These are phyloP conservation scores for Flammula alnicola DNA, from an alignment of 1,284 basidiomycete species.

Conservation along the genomic window DNA sequence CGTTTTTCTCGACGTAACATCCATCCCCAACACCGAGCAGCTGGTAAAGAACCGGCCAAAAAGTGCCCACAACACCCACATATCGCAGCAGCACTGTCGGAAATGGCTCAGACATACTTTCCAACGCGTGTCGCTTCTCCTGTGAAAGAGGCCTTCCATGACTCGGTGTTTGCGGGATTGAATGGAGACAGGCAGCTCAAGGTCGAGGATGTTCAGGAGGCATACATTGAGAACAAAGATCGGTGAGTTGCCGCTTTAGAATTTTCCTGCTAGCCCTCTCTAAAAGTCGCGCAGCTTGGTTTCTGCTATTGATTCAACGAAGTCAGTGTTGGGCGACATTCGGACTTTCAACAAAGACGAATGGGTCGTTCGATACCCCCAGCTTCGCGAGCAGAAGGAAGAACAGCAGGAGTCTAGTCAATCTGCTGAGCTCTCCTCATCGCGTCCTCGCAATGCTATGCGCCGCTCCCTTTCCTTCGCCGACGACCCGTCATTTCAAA, in stretches of 20 bases:
- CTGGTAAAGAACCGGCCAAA: constrained; percentile 19
- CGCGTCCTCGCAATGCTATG: constrained; percentile 40
- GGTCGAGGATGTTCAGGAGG: constrained; percentile 73
- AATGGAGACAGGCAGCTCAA: constrained; percentile 51
- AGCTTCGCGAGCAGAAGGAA: constrained; percentile 50
- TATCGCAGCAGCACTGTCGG: constrained; percentile 17
- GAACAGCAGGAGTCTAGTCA: constrained; percentile 23
- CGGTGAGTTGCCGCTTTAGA: constrained; percentile 48
- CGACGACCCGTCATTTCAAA: constrained; percentile 73
- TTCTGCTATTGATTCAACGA: constrained; percentile 74
- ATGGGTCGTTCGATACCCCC: constrained; percentile 90
- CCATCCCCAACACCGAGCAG: constrained; percentile 22
- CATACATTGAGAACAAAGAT: constrained; percentile 73
- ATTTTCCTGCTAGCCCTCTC: constrained; percentile 4
- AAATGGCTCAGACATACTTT: constrained; percentile 51
- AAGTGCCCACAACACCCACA: constrained; percentile 8
- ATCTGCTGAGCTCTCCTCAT: constrained; percentile 22
- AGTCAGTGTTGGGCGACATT: constrained; percentile 72
- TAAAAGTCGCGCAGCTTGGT: constrained; percentile 60
- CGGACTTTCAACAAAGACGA: constrained; percentile 83
- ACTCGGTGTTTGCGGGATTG: constrained; percentile 31
- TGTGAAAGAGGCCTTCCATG: constrained; percentile 34
- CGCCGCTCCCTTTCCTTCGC: constrained; percentile 81
- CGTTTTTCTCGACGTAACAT: constrained; percentile 23
- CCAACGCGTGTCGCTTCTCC: constrained; percentile 40